These are phyloP conservation scores for Ceratocystiopsis brevicomis DNA, from an alignment of 2,329 filamentous ascomycete species.

Conservation along the genomic window DNA sequence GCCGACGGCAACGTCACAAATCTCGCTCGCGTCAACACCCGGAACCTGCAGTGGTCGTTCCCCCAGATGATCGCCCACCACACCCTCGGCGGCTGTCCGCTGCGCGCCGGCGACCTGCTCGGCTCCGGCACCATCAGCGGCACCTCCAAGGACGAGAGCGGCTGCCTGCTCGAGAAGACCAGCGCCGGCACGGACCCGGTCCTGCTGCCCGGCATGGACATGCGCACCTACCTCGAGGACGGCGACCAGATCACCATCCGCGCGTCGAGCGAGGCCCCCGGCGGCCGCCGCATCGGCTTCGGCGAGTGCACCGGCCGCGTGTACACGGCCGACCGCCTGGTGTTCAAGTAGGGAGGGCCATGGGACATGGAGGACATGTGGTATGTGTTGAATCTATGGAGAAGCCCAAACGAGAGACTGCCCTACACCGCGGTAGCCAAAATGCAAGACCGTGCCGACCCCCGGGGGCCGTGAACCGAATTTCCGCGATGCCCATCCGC, in stretches of 20 bases:
- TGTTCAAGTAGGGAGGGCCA: too few species aligned
- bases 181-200: constrained; percentile 24
- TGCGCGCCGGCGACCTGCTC: constrained; percentile 55
- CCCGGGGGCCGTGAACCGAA: too few species aligned
- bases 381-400: too few species aligned
- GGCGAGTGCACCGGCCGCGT: too few species aligned
- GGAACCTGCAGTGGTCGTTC: constrained; percentile 56
- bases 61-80: constrained; percentile 73
- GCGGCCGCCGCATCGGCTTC: too few species aligned
- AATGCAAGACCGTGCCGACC: too few species aligned
- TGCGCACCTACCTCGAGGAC: constrained; percentile 25
- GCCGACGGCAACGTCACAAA: constrained; percentile 32
- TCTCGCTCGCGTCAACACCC: constrained; percentile 40
- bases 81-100: constrained; percentile 55
- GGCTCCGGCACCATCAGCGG: constrained; percentile 59
- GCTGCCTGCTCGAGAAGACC: constrained; percentile 27
- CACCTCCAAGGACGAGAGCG: constrained; percentile 18
- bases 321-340: too few species aligned
- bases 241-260: constrained; percentile 25
- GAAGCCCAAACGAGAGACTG: too few species aligned
- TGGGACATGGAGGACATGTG: too few species aligned
- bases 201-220: constrained; percentile 20
- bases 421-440: too few species aligned
- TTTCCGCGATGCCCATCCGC: too few species aligned
- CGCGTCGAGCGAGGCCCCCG: too few species aligned